Percentiles rank a stretch among this genome's conserved stretches.
phyloP scores from a whole-genome alignment of 345 rosid species.

The Lepidium africanum region DNA sequence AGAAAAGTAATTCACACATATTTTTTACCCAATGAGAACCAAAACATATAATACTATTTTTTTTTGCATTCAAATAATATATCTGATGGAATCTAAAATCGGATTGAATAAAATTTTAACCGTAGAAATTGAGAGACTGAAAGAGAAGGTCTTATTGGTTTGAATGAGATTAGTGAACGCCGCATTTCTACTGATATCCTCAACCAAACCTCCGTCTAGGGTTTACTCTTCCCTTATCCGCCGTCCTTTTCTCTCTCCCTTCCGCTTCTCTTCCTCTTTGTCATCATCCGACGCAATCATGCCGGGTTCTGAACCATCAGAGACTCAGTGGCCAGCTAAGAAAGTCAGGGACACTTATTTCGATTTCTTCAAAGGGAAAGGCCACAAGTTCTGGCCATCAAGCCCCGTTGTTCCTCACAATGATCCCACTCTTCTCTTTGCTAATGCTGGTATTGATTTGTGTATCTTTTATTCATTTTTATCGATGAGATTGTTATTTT shows the following conservation, averaged over 20 bases:
- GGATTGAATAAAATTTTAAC: constrained; percentile 5
- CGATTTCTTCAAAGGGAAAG: constrained; percentile 55
- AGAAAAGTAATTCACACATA: too few species aligned
- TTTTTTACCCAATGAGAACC: too few species aligned
- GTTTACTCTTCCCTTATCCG: constrained; percentile 21
- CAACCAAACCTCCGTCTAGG: constrained; percentile 25
- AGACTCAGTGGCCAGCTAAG: constrained; percentile 58
- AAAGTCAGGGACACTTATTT: constrained; percentile 74
- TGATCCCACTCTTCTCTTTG: constrained; percentile 92
- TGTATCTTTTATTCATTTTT: neutral
- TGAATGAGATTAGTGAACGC: constrained; percentile 28
- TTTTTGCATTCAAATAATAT: neutral
- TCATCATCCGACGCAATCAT: neutral
- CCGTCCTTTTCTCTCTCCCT: constrained; percentile 17
- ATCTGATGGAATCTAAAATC: neutral
- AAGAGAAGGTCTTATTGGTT: neutral
- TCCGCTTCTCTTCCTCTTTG: neutral
- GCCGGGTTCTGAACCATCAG: constrained; percentile 35
- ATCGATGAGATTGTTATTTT: neutral
- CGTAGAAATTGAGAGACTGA: constrained; percentile 11
- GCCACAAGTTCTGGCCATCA: constrained; percentile 73
- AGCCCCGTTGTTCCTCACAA: constrained; percentile 90
- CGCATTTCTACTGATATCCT: neutral
- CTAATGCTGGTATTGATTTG: constrained; percentile 65
- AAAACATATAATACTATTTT: too few species aligned